Conservation (phyloP, 1,284 basidiomycete species). For the Microbotryum scabiosae region DNA sequence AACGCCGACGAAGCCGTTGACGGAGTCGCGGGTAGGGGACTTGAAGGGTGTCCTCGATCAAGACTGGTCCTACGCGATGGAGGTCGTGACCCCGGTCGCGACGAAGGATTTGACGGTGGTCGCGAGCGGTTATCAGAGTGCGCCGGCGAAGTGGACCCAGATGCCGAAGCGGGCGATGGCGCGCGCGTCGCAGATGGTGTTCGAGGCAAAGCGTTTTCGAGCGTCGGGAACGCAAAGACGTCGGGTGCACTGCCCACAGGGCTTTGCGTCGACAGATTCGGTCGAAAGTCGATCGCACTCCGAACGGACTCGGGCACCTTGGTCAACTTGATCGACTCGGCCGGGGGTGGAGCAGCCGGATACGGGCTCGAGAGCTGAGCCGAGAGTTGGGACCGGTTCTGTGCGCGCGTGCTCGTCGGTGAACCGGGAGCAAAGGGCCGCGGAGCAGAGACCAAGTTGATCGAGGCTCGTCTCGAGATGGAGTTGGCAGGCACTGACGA, state of each 20-base stretch:
- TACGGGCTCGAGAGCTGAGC: constrained; percentile 5
- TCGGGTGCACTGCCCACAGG: too few species aligned
- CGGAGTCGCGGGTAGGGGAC: neutral
- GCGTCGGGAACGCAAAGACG: too few species aligned
- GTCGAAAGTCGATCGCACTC: constrained; percentile 28
- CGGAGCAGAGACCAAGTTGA: constrained; percentile 21
- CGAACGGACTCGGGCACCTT: constrained; percentile 29
- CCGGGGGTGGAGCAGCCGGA: constrained; percentile 26
- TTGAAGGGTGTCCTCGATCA: neutral
- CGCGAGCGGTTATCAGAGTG: constrained; percentile 8
- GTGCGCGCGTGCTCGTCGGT: constrained; percentile 5
- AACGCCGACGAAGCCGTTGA: constrained; percentile 18
- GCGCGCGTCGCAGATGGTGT: constrained; percentile 26
- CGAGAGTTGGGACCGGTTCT: constrained; percentile 7
- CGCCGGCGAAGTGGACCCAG: constrained; percentile 6
- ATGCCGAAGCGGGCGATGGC: constrained; percentile 19
- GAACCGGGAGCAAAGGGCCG: constrained; percentile 19
- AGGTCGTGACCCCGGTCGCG: constrained; percentile 1
- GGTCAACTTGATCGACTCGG: constrained; percentile 30
- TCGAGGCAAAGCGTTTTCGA: neutral
- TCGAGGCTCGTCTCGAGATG: constrained; percentile 24
- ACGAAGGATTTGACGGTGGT: constrained; percentile 3
- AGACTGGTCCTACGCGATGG: constrained; percentile 15
- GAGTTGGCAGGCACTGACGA: constrained; percentile 3
- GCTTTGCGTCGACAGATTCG: neutral